Evolutionary conservation across 257 asterid genomes (phyloP), one percentile per base, ranked within the genome.

Genomic region (Nicotiana obtusifolia): DNA sequence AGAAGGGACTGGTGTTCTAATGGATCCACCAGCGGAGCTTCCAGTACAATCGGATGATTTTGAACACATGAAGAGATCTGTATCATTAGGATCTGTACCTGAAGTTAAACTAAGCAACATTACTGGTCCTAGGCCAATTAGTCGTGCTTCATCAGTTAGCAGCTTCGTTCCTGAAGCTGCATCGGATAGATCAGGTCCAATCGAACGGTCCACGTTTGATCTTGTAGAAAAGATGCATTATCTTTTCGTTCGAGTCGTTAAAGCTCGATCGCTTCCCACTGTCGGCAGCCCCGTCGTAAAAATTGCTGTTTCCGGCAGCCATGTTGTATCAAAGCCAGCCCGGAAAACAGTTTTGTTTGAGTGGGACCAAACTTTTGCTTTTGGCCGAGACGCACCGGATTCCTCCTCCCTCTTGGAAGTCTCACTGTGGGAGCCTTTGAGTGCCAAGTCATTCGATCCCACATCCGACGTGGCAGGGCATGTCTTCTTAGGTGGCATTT

Each of bases 211-310:
- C 83, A 76, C 97, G n/a, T 94, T 94, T 85, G 98, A 94, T 57
- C 90, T 94, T 0, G 98, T 94, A 0, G 98, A 94, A 71, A 94
- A 94, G 57, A 94, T 94, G 97, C 96, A 92, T 56, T 94, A 94
- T 82, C 87, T 94, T 35, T 94, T 93, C 37, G 89, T 94, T 4
- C 89, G 97, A 2, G 93, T 93, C 7, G 97, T 93, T 6, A 91
- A 88, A 84, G 96, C 97, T 7, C 90, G 98, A 49, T 88, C 93
- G 0, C 97, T 94, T 7, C 96, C 97, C 16, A 90, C 97, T 7
- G 37, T 85, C 28, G 94, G 96, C 1, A 81, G 82, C 73, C 98
- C 98, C 17, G 91, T 94, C 31, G 97, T 91, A 28, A 93, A 90
- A 87, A 88, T 92, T 31, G 92, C 85, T 35, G 95, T 89, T 17